phyloP scores from a whole-genome alignment of 768 basidiomycete species.

The Pisolithus marmoratus region DNA sequence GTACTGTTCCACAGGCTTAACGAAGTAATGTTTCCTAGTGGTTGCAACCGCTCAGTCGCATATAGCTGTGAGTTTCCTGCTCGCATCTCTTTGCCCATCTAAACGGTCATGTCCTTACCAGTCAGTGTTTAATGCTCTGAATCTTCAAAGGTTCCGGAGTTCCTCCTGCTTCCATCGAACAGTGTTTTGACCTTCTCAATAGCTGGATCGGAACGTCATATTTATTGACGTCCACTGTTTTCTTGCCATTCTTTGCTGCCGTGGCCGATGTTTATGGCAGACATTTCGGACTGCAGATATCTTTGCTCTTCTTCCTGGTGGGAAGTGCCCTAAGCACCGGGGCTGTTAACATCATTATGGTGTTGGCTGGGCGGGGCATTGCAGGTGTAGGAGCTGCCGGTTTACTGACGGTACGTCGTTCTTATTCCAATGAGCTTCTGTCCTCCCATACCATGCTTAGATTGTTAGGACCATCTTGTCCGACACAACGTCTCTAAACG shows the following conservation, averaged over 20 bases:
- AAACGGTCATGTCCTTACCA: constrained; percentile 1
- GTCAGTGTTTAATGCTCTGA: constrained; percentile 26
- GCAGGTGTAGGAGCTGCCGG: constrained; percentile 48
- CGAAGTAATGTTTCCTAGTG: constrained; percentile 22
- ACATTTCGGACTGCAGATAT: constrained; percentile 41
- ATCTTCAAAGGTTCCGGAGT: constrained; percentile 18
- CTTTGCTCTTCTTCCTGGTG: constrained; percentile 39
- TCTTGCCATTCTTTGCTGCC: constrained; percentile 46
- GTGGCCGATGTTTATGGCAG: constrained; percentile 48
- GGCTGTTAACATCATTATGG: constrained; percentile 38
- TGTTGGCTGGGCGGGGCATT: constrained; percentile 42
- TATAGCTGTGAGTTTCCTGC: constrained; percentile 36
- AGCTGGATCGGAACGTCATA: constrained; percentile 49
- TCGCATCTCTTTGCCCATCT: not conserved
- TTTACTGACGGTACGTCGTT: constrained; percentile 27
- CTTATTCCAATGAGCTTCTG: not conserved
- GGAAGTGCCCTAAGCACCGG: constrained; percentile 46
- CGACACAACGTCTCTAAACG: constrained; percentile 37
- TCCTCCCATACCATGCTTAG: constrained; percentile 11
- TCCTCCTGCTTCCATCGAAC: not conserved
- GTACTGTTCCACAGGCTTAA: not conserved
- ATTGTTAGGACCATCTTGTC: constrained; percentile 39
- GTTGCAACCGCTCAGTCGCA: constrained; percentile 48
- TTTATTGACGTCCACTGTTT: constrained; percentile 46
- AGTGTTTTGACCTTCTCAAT: not conserved